These are phyloP conservation scores for Hirschfeldia incana DNA, from an alignment of 345 rosid species.

Conservation along the genomic window DNA sequence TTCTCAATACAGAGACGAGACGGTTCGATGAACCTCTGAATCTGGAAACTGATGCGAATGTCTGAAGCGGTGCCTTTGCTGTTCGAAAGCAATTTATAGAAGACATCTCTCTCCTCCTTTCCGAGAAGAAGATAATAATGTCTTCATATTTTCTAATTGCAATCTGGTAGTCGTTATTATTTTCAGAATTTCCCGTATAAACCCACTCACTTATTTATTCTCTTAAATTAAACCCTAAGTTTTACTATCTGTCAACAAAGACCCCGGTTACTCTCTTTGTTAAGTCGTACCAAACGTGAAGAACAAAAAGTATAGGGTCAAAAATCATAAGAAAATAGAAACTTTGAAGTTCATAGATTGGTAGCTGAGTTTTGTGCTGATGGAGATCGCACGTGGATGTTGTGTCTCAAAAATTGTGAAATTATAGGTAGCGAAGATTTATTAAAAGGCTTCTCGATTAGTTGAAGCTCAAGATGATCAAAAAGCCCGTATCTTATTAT, in stretches of 20 bases:
- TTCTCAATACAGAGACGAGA: slow-evolving; percentile 24
- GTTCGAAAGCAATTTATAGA: slow-evolving; percentile 41
- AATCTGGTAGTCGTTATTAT: slow-evolving; percentile 7
- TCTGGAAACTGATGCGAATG: slow-evolving; percentile 22
- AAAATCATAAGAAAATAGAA: background rate
- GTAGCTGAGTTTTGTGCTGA: slow-evolving; percentile 28
- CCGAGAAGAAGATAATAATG: slow-evolving; percentile 9
- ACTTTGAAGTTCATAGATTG: background rate
- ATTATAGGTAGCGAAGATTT: slow-evolving; percentile 29
- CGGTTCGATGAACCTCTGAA: slow-evolving; percentile 11
- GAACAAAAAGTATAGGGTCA: background rate
- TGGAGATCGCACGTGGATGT: slow-evolving; percentile 31
- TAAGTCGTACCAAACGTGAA: background rate
- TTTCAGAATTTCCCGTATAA: background rate
- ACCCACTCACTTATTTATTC: too few species aligned
- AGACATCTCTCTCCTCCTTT: slow-evolving; percentile 34
- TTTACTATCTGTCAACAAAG: too few species aligned
- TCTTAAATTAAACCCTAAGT: too few species aligned
- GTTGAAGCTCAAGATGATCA: background rate
- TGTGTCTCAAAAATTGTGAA: background rate
- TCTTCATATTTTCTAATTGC: slow-evolving; percentile 5
- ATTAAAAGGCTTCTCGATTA: slow-evolving; percentile 12
- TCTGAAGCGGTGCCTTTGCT: slow-evolving; percentile 26
- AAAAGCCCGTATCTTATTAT: background rate
- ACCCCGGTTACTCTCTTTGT: too few species aligned